Conservation (phyloP, 2,329 filamentous ascomycete genomes). For the Penicillium digitatum region DNA sequence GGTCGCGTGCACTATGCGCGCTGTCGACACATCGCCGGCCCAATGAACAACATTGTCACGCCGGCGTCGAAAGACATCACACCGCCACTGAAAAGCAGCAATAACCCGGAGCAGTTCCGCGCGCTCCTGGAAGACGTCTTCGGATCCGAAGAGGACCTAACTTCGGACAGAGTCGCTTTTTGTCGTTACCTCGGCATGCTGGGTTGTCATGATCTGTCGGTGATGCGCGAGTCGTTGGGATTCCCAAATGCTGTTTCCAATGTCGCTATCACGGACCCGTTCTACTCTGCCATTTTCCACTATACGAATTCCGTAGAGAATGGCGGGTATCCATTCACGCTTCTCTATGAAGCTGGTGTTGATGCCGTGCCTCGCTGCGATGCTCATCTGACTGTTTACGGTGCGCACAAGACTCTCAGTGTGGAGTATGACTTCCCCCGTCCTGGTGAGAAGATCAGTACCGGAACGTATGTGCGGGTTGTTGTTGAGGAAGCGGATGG, state of each 20-base stretch:
- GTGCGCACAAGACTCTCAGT: conserved; percentile 51
- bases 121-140: conserved; percentile 29
- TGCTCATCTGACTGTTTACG: conserved; percentile 47
- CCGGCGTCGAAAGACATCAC: background rate
- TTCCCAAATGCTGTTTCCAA: conserved; percentile 48
- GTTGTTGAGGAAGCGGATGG: conserved; percentile 31
- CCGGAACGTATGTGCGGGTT: conserved; percentile 52
- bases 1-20: conserved; percentile 55
- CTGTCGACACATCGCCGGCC: conserved; percentile 52
- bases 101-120: conserved; percentile 8
- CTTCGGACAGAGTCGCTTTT: conserved; percentile 27
- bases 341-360: conserved; percentile 57
- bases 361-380: conserved; percentile 48
- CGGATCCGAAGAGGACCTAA: conserved; percentile 24
- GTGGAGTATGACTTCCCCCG: conserved; percentile 57
- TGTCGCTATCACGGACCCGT: conserved; percentile 43
- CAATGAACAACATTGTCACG: conserved; percentile 28
- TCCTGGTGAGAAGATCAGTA: conserved; percentile 34
- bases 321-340: conserved; percentile 42
- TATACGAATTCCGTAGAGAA: conserved; percentile 22
- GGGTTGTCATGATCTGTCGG: conserved; percentile 53
- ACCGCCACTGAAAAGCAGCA: background rate
- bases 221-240: conserved; percentile 54
- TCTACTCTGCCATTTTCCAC: conserved; percentile 39
- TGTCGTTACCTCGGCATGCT: conserved; percentile 48